Conservation (phyloP, 208 protist species). For the Strigomonas oncopelti region DNA sequence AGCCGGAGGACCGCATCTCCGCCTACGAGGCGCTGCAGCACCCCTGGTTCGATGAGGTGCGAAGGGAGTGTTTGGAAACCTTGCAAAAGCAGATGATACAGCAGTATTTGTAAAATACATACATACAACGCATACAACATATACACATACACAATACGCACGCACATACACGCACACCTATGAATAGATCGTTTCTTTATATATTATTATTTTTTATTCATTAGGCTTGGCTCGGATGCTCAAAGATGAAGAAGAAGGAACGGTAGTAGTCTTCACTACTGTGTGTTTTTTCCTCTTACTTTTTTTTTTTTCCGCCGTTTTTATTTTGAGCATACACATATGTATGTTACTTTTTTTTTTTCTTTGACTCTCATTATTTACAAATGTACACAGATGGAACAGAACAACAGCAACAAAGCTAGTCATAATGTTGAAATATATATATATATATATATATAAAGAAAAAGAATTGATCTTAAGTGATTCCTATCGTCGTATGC, state of each 20-base stretch:
- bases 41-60: constrained; percentile 58
- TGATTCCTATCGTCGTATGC: too few species aligned
- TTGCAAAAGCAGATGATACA: background rate
- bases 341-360: constrained; percentile 20
- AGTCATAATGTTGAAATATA: too few species aligned
- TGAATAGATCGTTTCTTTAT: background rate
- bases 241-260: too few species aligned
- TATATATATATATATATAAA: too few species aligned
- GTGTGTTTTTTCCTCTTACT: background rate
- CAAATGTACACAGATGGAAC: too few species aligned
- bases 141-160: too few species aligned
- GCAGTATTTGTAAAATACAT: background rate
- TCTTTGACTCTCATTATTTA: constrained; percentile 8
- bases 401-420: too few species aligned
- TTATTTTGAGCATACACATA: background rate
- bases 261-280: background rate
- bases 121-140: too few species aligned
- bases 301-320: background rate
- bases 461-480: too few species aligned
- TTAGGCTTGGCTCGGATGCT: too few species aligned
- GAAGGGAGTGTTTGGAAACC: background rate
- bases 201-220: background rate
- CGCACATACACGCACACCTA: too few species aligned
- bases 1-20: constrained; percentile 44
- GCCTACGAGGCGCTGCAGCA: constrained; percentile 76